Conservation (phyloP, 1,284 basidiomycete species). For the Sporisorium sorghi region DNA sequence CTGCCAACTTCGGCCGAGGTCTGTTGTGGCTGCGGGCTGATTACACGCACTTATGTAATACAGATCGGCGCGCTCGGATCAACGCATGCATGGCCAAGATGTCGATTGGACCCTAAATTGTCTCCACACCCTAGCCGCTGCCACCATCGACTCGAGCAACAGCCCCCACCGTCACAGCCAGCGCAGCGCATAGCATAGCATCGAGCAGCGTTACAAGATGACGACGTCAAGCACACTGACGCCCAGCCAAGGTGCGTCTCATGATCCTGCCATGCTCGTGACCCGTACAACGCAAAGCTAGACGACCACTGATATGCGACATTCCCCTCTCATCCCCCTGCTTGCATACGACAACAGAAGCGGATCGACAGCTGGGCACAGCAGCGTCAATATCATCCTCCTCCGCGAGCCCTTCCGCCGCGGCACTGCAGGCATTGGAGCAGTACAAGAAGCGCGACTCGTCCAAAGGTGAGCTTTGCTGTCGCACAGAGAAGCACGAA, state of each 20-base stretch:
- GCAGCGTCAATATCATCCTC: slow-evolving; percentile 24
- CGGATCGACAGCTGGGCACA: slow-evolving; percentile 32
- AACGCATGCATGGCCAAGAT: slow-evolving; percentile 18
- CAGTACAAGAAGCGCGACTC: slow-evolving; percentile 65
- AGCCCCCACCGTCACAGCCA: not conserved
- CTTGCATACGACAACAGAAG: slow-evolving; percentile 11
- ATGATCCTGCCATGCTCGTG: not conserved
- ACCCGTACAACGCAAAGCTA: not conserved
- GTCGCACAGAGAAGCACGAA: not conserved
- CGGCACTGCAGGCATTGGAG: slow-evolving; percentile 56
- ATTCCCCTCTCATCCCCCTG: not conserved
- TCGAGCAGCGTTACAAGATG: not conserved
- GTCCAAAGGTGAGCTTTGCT: slow-evolving; percentile 53
- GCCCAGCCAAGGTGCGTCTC: slow-evolving; percentile 29
- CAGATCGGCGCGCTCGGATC: slow-evolving; percentile 19
- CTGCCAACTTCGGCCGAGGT: slow-evolving; percentile 5
- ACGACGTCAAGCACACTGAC: slow-evolving; percentile 12
- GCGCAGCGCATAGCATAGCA: not conserved
- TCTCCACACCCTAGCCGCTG: not conserved
- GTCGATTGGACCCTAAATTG: slow-evolving; percentile 29
- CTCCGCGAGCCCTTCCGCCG: slow-evolving; percentile 12
- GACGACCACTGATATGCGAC: not conserved
- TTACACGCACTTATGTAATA: slow-evolving; percentile 32
- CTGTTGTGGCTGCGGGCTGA: not conserved
- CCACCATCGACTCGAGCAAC: not conserved